A percentile compares a stretch with the other conserved stretches of the same genome.
These are phyloP conservation scores for Euphorbia corollata DNA, from an alignment of 441 rosid species.

Conservation along the genomic window DNA sequence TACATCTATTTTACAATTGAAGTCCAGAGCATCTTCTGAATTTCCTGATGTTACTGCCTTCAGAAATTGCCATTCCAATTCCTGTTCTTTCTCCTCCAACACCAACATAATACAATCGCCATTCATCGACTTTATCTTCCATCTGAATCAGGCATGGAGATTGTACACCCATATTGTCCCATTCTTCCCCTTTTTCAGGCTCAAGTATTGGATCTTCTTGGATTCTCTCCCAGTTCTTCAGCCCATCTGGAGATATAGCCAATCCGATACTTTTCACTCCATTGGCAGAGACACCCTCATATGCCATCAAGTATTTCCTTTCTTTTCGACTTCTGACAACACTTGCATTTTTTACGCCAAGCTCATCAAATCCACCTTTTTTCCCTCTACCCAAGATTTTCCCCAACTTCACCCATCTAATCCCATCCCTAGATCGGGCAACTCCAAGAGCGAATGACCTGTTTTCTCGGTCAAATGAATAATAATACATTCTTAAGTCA, in stretches of 20 bases:
- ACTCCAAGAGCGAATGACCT: slow-evolving; percentile 47
- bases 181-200: slow-evolving; percentile 21
- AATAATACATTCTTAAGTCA: slow-evolving; percentile 74
- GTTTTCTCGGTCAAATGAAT: slow-evolving; percentile 47
- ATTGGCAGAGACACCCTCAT: slow-evolving; percentile 45
- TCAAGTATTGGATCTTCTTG: slow-evolving; percentile 38
- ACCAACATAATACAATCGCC: slow-evolving; percentile 42
- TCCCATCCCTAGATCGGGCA: slow-evolving; percentile 73
- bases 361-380: slow-evolving; percentile 46
- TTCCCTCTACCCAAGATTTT: slow-evolving; percentile 58
- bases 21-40: slow-evolving; percentile 35
- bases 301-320: slow-evolving; percentile 58
- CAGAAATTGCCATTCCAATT: slow-evolving; percentile 39
- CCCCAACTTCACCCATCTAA: slow-evolving; percentile 71
- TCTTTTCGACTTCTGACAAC: slow-evolving; percentile 50
- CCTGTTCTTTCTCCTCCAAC: slow-evolving; percentile 33
- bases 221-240: slow-evolving; percentile 49
- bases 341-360: slow-evolving; percentile 44
- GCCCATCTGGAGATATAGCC: slow-evolving; percentile 53
- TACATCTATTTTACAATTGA: slow-evolving; percentile 16
- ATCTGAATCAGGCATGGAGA: slow-evolving; percentile 39
- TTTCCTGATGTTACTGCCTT: slow-evolving; percentile 21
- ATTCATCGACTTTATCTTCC: slow-evolving; percentile 31
- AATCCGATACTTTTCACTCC: slow-evolving; percentile 46
- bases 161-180: slow-evolving; percentile 35